phyloP scores from a whole-genome alignment of 139 green algal species.

The Haematococcus sp. region DNA sequence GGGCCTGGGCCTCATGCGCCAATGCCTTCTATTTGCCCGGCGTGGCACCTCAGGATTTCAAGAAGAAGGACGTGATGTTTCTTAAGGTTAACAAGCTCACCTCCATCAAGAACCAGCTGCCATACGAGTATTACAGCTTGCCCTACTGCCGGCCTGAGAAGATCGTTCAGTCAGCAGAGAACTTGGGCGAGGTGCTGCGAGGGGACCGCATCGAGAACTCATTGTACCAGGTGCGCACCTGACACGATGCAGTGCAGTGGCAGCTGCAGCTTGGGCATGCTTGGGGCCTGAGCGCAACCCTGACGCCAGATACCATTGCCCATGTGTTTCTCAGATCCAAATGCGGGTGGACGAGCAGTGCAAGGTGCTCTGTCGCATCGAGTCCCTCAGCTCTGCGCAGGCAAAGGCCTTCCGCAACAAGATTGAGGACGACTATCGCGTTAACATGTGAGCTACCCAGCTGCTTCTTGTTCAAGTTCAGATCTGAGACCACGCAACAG shows the following conservation, averaged over 20 bases:
- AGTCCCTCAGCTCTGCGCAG: constrained; percentile 64
- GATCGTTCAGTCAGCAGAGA: constrained; percentile 88
- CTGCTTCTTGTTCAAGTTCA: constrained; percentile 97
- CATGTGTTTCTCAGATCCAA: constrained; percentile 65
- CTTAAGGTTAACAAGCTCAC: constrained; percentile 97
- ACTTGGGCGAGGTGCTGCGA: constrained; percentile 95
- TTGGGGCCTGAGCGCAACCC: not conserved
- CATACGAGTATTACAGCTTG: constrained; percentile 97
- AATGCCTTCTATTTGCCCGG: constrained; percentile 90
- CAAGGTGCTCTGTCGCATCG: constrained; percentile 91
- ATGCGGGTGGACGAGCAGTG: constrained; percentile 93
- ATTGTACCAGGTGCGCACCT: constrained; percentile 69
- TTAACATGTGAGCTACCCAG: constrained; percentile 88
- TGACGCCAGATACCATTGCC: not conserved
- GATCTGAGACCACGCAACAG: too few relatives aligned
- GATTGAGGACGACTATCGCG: constrained; percentile 95
- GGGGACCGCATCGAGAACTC: constrained; percentile 98
- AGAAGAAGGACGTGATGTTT: constrained; percentile 70
- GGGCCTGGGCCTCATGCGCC: not conserved
- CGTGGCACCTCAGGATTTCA: constrained; percentile 88
- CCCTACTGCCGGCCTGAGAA: constrained; percentile 94
- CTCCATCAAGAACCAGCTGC: constrained; percentile 88
- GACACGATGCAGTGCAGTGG: not conserved
- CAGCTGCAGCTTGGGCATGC: not conserved
- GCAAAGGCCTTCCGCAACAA: constrained; percentile 77